These are phyloP conservation scores for Garcileccinum viscosum DNA, from an alignment of 1,284 basidiomycete genomes.

Conservation along the genomic window DNA sequence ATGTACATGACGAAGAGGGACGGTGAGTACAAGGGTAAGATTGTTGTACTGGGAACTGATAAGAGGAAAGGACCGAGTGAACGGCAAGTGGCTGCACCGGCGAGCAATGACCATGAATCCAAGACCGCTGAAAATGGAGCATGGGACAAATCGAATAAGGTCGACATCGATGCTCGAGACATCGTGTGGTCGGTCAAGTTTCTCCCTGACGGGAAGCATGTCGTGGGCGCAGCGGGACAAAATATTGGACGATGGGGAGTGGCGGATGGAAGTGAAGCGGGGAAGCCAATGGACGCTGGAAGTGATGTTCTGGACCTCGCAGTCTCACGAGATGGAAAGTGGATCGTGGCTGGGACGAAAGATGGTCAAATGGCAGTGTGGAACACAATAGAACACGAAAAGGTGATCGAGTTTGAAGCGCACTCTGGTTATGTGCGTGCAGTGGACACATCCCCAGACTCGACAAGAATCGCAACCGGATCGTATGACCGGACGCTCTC, in stretches of 20 bases:
- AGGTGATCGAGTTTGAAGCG: background rate
- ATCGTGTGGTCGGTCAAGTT: background rate
- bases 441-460: background rate
- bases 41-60: too few relatives aligned
- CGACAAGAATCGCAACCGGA: background rate
- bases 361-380: background rate
- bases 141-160: too few relatives aligned
- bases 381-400: fast-evolving
- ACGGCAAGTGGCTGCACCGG: too few relatives aligned
- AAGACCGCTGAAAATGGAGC: too few relatives aligned
- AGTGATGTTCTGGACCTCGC: background rate
- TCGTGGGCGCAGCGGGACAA: background rate
- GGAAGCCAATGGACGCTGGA: background rate
- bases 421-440: fast-evolving
- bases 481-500: background rate
- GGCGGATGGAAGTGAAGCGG: background rate
- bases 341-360: background rate
- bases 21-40: too few relatives aligned
- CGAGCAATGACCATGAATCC: too few relatives aligned
- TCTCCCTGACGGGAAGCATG: background rate
- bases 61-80: too few relatives aligned
- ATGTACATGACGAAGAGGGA: too few relatives aligned
- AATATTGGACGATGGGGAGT: background rate
- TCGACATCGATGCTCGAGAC: background rate
- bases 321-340: background rate